Evolutionary conservation across 1,284 basidiomycete genomes (phyloP).

Genomic region (Sanguinoderma infundibulare): DNA sequence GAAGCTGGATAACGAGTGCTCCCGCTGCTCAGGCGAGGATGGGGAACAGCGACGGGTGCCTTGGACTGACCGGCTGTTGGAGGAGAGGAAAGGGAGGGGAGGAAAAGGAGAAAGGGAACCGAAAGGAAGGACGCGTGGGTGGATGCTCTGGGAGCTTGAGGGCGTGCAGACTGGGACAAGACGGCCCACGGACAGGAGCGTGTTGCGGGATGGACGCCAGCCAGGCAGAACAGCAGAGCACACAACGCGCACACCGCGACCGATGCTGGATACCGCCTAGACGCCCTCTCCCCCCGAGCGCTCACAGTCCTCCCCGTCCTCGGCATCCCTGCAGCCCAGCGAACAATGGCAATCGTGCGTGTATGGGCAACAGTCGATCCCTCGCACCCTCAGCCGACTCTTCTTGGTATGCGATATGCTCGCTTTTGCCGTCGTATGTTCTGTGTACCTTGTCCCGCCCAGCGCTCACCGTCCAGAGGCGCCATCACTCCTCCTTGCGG

Average conservation of each 20-base stretch:
- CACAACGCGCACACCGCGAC: constrained; percentile 11
- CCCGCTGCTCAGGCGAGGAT: constrained; percentile 22
- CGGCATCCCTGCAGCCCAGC: not conserved
- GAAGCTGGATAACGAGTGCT: constrained; percentile 23
- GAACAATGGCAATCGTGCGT: not conserved
- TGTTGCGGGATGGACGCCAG: constrained; percentile 28
- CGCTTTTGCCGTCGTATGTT: not conserved
- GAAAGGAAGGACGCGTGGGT: constrained; percentile 38
- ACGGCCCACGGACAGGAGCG: constrained; percentile 27
- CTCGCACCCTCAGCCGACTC: not conserved
- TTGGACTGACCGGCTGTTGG: constrained; percentile 24
- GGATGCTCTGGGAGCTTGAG: constrained; percentile 27
- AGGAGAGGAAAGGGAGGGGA: constrained; percentile 8
- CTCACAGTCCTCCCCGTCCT: constrained; percentile 3
- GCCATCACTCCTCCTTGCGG: too few species aligned
- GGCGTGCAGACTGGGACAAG: constrained; percentile 21
- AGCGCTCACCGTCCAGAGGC: not conserved
- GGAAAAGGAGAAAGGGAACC: constrained; percentile 27
- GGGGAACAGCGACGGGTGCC: constrained; percentile 15
- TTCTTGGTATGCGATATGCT: not conserved
- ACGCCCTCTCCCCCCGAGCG: constrained; percentile 15
- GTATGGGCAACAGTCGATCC: not conserved
- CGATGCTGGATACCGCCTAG: constrained; percentile 18
- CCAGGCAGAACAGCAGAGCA: constrained; percentile 33
- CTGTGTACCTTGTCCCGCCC: not conserved